Evolutionary conservation across 768 basidiomycete genomes (phyloP).

Genomic region (Serendipita sp.): DNA sequence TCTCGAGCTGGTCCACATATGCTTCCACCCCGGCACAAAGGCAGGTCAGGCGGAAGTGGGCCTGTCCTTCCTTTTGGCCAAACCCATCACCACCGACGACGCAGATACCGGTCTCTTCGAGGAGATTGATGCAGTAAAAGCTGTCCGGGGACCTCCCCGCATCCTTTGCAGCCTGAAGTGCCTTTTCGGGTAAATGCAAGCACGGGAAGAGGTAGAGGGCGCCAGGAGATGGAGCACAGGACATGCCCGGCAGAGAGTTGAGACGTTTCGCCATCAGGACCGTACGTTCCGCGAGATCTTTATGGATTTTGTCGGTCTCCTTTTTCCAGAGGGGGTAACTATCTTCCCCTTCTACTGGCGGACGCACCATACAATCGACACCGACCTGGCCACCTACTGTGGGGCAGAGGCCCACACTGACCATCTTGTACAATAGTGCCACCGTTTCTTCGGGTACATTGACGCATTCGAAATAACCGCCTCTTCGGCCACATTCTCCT

Average conservation of each 20-base stretch:
- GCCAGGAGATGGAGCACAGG: conserved; percentile 77
- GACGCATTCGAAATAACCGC: conserved; percentile 87
- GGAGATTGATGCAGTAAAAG: conserved; percentile 67
- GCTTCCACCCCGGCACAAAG: conserved; percentile 89
- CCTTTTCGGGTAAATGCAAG: conserved; percentile 56
- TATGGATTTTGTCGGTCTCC: conserved; percentile 70
- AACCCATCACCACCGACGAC: conserved; percentile 90
- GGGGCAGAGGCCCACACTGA: conserved; percentile 76
- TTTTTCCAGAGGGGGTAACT: conserved; percentile 66
- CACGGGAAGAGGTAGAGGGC: conserved; percentile 88
- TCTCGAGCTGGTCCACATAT: conserved; percentile 71
- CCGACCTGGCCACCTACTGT: conserved; percentile 84
- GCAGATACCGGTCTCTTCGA: conserved; percentile 85
- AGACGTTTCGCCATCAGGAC: conserved; percentile 61
- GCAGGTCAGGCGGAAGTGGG: conserved; percentile 86
- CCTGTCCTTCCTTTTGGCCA: conserved; percentile 78
- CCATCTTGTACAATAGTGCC: conserved; percentile 93
- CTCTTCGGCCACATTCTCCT: conserved; percentile 93
- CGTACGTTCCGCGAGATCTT: conserved; percentile 53
- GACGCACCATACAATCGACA: conserved; percentile 85
- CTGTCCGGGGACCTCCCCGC: conserved; percentile 72
- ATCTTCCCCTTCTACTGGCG: conserved; percentile 58
- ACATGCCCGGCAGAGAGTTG: conserved; percentile 69
- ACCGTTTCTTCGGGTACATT: conserved; percentile 65
- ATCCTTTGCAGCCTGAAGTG: conserved; percentile 51